Evolutionary conservation across 179 eudicot species (phyloP).

Genomic region (Silene vulgaris): DNA sequence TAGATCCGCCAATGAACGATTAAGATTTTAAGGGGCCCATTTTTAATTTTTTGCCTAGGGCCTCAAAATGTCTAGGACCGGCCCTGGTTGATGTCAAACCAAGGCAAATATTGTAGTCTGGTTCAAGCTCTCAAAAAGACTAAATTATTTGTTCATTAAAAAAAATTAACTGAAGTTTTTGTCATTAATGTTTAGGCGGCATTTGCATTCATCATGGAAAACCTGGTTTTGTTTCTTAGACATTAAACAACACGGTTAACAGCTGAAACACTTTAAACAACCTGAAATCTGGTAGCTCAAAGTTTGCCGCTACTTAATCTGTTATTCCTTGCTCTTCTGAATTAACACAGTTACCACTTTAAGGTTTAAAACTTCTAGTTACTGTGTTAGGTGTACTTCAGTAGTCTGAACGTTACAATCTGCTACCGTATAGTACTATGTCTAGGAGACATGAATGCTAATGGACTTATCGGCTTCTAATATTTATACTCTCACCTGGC

Average conservation of each 20-base stretch:
- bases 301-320: too few species aligned
- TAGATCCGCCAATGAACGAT: too few species aligned
- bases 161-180: neutral
- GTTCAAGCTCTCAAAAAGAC: neutral
- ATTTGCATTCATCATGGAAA: neutral
- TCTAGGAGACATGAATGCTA: neutral
- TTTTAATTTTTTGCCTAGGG: too few species aligned
- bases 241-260: neutral
- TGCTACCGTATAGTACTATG: neutral
- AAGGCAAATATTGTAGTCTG: neutral
- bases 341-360: too few species aligned
- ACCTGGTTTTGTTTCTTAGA: neutral
- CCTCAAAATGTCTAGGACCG: too few species aligned
- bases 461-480: neutral
- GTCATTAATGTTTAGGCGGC: neutral
- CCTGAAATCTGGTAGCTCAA: neutral
- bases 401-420: neutral
- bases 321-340: too few species aligned
- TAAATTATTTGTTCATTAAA: neutral
- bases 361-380: neutral
- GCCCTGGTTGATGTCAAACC: neutral
- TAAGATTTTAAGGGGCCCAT: too few species aligned
- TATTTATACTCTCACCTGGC: neutral
- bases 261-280: neutral
- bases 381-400: neutral